Evolutionary conservation across 2,329 filamentous ascomycete species (phyloP), one percentile per base, ranked within the genome.

Genomic region (Apiospora sp.): DNA sequence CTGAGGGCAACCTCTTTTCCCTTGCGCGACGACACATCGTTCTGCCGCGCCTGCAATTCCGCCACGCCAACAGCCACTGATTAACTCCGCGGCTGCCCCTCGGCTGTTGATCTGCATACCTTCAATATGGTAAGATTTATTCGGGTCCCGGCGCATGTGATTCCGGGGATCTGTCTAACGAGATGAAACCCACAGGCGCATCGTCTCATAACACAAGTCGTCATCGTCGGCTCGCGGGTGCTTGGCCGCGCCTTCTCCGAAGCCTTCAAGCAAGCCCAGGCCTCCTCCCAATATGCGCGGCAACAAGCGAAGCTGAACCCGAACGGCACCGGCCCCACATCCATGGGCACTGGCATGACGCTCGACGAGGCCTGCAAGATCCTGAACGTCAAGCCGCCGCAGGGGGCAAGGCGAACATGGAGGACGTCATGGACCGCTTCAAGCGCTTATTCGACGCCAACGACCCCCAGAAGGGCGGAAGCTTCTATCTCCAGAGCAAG

Each of bases 401-500:
- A 93, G 82, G 90, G 74, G 94, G 94, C 67, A 88, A 94, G 81
- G 88, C 92, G 73, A 93, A 95, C 81, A 86, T 95, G 81, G 93
- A 95, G 78, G 88, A 92, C 76, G 91, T 98, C 71, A 92, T 93
- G 84, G 91, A 93, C 77, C 89, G 95, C 71, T 99, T 98, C 88
- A 98, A 98, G 90, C 91, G 92, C 76, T 86, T 99, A 68, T 99
- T 98, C 82, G 96, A 99, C 83, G 86, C 90, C 78, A 99, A 99
- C 85, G 94, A 99, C 76, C 96, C 96, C 14, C 89, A 97, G 83
- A 98, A 98, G 81, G 96, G 96, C 48, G 96, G 96, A 71, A 98
- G 95, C 79, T 99, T 99, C 84, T 99, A 99, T 84, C 88, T 99
- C 68, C 96, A 99, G 85, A 98, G 96, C 88, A 99, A 99, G 86